phyloP scores from a whole-genome alignment of 2,329 filamentous ascomycete species.

The Clarireedia hainanense region DNA sequence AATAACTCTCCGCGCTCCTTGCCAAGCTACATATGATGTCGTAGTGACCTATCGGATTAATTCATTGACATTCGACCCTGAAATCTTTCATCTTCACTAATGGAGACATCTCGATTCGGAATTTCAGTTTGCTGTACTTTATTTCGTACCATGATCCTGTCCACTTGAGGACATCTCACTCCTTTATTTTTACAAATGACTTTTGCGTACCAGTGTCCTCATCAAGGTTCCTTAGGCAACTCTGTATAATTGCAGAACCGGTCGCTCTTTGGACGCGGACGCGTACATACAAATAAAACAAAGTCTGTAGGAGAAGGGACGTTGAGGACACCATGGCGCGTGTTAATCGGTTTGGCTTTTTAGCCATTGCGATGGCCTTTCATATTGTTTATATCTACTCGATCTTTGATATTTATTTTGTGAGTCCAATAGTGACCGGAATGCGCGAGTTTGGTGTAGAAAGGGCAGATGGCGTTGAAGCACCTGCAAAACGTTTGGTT shows the following conservation, averaged over 20 bases:
- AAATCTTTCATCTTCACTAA: too few relatives aligned
- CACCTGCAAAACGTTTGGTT: conserved; percentile 83
- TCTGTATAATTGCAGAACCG: background rate
- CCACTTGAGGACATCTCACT: conserved; percentile 4
- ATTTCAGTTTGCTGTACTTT: background rate
- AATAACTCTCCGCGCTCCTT: too few relatives aligned
- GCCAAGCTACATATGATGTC: too few relatives aligned
- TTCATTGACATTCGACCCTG: too few relatives aligned
- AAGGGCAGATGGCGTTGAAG: conserved; percentile 47
- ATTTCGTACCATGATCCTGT: background rate
- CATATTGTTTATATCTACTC: conserved; percentile 90
- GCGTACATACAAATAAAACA: background rate
- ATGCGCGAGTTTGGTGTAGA: conserved; percentile 78
- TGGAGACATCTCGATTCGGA: too few relatives aligned
- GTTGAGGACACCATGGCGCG: conserved; percentile 39
- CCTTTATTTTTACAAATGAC: conserved; percentile 3
- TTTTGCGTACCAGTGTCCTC: background rate
- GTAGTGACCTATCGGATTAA: too few relatives aligned
- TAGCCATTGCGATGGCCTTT: conserved; percentile 83
- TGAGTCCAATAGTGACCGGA: conserved; percentile 91
- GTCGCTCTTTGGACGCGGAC: background rate
- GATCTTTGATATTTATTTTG: conserved; percentile 98
- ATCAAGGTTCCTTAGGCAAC: conserved; percentile 4
- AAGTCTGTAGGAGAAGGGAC: background rate
- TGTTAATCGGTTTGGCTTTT: conserved; percentile 66